These are phyloP conservation scores for Cetradonia linearis DNA, from an alignment of 495 filamentous ascomycete genomes.

Conservation along the genomic window DNA sequence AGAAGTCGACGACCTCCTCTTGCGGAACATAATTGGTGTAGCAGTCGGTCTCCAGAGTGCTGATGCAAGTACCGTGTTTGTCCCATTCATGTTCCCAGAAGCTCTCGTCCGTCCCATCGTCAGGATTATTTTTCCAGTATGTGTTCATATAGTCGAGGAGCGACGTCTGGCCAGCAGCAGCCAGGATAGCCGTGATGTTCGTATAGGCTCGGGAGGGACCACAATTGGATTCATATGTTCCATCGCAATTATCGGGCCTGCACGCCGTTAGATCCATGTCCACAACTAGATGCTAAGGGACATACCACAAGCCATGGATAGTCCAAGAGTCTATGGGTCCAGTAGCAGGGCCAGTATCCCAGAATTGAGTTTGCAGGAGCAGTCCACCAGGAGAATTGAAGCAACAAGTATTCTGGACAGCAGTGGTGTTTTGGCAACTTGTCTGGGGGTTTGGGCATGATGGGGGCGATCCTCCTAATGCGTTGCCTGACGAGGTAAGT, in stretches of 20 bases:
- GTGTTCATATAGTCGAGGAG: conserved; percentile 64
- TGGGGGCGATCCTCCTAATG: conserved; percentile 20
- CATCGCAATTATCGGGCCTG: conserved; percentile 79
- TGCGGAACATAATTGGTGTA: conserved; percentile 55
- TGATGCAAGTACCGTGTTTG: conserved; percentile 63
- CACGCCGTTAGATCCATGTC: background rate
- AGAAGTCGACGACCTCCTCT: conserved; percentile 52
- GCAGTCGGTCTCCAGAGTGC: conserved; percentile 57
- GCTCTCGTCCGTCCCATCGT: conserved; percentile 48
- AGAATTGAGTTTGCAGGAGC: conserved; percentile 75
- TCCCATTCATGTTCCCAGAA: conserved; percentile 85
- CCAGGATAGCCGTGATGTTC: conserved; percentile 59
- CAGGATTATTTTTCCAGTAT: conserved; percentile 60
- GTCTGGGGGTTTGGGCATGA: conserved; percentile 43
- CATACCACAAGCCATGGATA: conserved; percentile 72
- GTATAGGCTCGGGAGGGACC: conserved; percentile 55
- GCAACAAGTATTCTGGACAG: conserved; percentile 60
- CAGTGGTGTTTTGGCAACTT: conserved; percentile 48
- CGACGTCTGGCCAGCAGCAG: conserved; percentile 48
- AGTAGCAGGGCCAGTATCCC: conserved; percentile 63
- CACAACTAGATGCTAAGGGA: conserved; percentile 2
- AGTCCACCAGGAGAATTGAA: conserved; percentile 74
- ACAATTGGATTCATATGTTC: conserved; percentile 66
- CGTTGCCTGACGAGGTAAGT: conserved; percentile 15
- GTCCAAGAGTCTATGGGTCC: conserved; percentile 74